These are phyloP conservation scores for Leptodermis oblonga DNA, from an alignment of 257 asterid species.

Conservation along the genomic window DNA sequence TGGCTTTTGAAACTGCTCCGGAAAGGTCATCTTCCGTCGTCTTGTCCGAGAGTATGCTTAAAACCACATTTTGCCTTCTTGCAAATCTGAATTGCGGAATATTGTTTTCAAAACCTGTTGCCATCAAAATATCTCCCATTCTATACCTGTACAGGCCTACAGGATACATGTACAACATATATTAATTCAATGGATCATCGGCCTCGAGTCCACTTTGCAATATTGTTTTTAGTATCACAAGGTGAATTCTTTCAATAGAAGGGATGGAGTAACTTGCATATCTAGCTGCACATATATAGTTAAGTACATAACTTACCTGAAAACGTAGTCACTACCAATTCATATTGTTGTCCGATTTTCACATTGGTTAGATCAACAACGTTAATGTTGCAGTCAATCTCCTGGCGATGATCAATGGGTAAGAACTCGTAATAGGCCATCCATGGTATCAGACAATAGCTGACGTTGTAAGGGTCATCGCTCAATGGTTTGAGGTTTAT, in stretches of 20 bases:
- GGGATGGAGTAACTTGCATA: too few species aligned
- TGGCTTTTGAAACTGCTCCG: slow-evolving; percentile 8
- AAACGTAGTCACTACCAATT: slow-evolving; percentile 12
- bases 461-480: background rate
- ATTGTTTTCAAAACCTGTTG: slow-evolving; percentile 4
- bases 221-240: too few species aligned
- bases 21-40: slow-evolving; percentile 14
- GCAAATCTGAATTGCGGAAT: slow-evolving; percentile 15
- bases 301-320: too few species aligned
- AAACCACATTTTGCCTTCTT: slow-evolving; percentile 3
- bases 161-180: background rate
- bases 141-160: slow-evolving; percentile 15
- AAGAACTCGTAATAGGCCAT: slow-evolving; percentile 12
- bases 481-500: slow-evolving; percentile 1
- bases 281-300: too few species aligned
- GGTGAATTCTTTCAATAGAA: too few species aligned
- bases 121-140: slow-evolving; percentile 13
- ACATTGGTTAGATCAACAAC: slow-evolving; percentile 13
- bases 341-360: slow-evolving; percentile 9
- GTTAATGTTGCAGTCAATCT: too few species aligned
- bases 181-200: background rate
- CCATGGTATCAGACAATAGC: slow-evolving; percentile 8
- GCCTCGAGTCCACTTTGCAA: too few species aligned
- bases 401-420: background rate
- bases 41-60: slow-evolving; percentile 9